Conservation (phyloP, 2,329 filamentous ascomycete species). For the Penicillium hordei region DNA sequence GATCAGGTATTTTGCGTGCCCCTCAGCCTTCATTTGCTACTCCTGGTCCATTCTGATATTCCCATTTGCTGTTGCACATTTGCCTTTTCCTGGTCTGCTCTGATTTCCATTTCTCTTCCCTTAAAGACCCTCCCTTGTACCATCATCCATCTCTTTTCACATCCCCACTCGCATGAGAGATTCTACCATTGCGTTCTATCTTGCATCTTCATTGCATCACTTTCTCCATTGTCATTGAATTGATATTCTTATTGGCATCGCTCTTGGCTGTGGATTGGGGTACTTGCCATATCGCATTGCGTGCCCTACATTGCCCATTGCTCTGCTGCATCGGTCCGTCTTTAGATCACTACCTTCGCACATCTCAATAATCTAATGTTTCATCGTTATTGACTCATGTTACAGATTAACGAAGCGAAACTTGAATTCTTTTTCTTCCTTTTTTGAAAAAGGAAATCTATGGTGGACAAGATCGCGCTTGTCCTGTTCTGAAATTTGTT, state of each 20-base stretch:
- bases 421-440: neutral
- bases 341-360: neutral
- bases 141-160: neutral
- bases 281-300: neutral
- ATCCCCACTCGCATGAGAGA: neutral
- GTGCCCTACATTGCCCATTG: neutral
- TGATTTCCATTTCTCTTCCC: neutral
- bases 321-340: neutral
- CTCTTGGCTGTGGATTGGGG: neutral
- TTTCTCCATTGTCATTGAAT: neutral
- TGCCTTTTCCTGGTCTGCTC: neutral
- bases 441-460: neutral
- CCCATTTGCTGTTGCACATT: neutral
- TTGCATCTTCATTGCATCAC: neutral
- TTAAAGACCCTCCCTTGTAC: neutral
- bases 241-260: neutral
- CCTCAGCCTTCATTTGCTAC: neutral
- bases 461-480: slow-evolving; percentile 1
- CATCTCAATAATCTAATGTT: neutral
- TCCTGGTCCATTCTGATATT: neutral
- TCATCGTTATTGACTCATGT: neutral
- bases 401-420: neutral
- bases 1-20: neutral
- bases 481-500: neutral
- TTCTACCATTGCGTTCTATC: neutral